Evolutionary conservation across 306 rosid species (phyloP).

Genomic region (Inga leiocalycina): DNA sequence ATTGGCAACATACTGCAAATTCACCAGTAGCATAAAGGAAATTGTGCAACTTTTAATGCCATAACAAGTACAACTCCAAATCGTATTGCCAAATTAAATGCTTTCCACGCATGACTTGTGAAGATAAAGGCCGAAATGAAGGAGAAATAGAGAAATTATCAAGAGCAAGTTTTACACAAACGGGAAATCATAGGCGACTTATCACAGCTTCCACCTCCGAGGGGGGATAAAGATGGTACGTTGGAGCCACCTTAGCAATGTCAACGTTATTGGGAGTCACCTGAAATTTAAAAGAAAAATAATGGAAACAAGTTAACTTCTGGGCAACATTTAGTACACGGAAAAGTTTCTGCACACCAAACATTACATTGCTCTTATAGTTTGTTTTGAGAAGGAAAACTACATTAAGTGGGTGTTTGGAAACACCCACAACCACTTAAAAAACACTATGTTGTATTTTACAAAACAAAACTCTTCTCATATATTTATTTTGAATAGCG

Average conservation of each 20-base stretch:
- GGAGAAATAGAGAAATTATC: not conserved
- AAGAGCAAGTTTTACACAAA: not conserved
- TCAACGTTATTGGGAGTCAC: conserved; percentile 98
- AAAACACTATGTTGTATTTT: too few relatives aligned
- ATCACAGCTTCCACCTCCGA: conserved; percentile 94
- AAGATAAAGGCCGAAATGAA: not conserved
- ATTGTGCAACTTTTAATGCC: not conserved
- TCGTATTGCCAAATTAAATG: not conserved
- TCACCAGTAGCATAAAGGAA: not conserved
- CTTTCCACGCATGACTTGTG: not conserved
- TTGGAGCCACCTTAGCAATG: conserved; percentile 86
- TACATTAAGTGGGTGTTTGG: too few relatives aligned
- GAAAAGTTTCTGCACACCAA: not conserved
- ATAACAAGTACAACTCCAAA: not conserved
- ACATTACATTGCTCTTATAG: not conserved
- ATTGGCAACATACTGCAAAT: not conserved
- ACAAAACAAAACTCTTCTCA: too few relatives aligned
- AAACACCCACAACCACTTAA: too few relatives aligned
- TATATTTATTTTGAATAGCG: too few relatives aligned
- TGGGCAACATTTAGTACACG: not conserved
- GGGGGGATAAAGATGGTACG: conserved; percentile 85
- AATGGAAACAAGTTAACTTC: not conserved
- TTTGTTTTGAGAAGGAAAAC: too few relatives aligned
- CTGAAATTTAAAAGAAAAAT: conserved; percentile 24
- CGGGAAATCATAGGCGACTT: conserved; percentile 62